Conservation (phyloP, 2,329 filamentous ascomycete species). For the Sporothrix brasiliensis region DNA sequence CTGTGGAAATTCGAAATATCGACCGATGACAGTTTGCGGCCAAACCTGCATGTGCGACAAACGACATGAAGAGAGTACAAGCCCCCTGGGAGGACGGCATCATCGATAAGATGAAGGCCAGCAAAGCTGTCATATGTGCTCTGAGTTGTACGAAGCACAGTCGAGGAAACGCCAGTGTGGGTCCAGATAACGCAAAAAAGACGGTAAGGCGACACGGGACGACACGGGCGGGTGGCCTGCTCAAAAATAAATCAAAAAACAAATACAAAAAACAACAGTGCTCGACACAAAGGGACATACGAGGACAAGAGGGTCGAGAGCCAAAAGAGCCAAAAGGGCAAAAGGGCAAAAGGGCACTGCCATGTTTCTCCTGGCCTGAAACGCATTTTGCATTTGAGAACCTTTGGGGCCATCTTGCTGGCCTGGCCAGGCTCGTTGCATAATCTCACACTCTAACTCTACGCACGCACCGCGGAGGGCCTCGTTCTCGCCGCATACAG, state of each 20-base stretch:
- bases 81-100: neutral
- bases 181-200: conserved; percentile 32
- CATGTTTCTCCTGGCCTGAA: neutral
- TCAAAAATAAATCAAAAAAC: conserved; percentile 13
- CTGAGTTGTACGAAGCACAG: too few species aligned
- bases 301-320: neutral
- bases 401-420: neutral
- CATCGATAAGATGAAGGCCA: conserved; percentile 11
- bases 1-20: neutral
- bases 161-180: conserved; percentile 25
- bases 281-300: neutral
- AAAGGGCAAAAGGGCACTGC: neutral
- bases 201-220: conserved; percentile 28
- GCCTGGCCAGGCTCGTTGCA: neutral
- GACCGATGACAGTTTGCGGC: neutral
- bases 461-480: neutral
- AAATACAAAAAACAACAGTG: conserved; percentile 19
- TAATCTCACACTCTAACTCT: neutral
- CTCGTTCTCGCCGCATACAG: neutral
- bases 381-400: neutral
- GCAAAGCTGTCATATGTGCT: neutral
- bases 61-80: neutral
- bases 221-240: conserved; percentile 17
- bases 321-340: conserved; percentile 8
- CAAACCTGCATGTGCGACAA: neutral